A percentile compares a stretch with the other conserved stretches of the same genome.
These are phyloP conservation scores for Linum tenue DNA, from an alignment of 345 rosid species.

Conservation along the genomic window DNA sequence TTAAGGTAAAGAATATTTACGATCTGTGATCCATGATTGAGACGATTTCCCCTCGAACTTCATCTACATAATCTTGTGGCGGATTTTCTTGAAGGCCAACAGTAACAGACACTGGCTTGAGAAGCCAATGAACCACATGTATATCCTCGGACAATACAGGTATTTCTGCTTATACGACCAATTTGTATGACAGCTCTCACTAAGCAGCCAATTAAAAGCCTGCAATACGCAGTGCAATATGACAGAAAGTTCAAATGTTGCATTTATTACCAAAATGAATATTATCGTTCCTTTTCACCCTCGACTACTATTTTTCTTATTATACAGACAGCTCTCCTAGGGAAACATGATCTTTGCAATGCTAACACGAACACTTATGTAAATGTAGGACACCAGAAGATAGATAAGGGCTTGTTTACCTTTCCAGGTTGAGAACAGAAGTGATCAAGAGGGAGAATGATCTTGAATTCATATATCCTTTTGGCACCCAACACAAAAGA, in stretches of 20 bases:
- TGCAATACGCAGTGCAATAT: constrained; percentile 21
- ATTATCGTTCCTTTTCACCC: not conserved
- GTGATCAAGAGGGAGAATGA: constrained; percentile 45
- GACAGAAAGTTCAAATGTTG: constrained; percentile 5
- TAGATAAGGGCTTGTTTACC: constrained; percentile 32
- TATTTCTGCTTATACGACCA: constrained; percentile 17
- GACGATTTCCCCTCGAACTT: constrained; percentile 26
- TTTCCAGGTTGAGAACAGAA: constrained; percentile 57
- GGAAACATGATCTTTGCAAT: not conserved
- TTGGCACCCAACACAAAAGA: constrained; percentile 67
- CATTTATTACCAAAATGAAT: not conserved
- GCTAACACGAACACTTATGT: not conserved
- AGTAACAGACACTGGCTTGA: constrained; percentile 46
- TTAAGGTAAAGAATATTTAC: constrained; percentile 38
- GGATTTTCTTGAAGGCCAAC: constrained; percentile 27
- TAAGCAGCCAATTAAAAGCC: constrained; percentile 35
- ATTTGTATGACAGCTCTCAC: constrained; percentile 24
- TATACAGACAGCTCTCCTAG: not conserved
- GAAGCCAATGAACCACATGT: constrained; percentile 56
- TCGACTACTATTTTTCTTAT: not conserved
- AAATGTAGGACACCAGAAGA: not conserved
- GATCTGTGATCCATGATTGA: constrained; percentile 82
- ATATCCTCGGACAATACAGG: constrained; percentile 37
- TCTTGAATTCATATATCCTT: constrained; percentile 47
- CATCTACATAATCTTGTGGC: constrained; percentile 16